phyloP scores from a whole-genome alignment of 306 rosid species.

The Quercus berberidifolia region DNA sequence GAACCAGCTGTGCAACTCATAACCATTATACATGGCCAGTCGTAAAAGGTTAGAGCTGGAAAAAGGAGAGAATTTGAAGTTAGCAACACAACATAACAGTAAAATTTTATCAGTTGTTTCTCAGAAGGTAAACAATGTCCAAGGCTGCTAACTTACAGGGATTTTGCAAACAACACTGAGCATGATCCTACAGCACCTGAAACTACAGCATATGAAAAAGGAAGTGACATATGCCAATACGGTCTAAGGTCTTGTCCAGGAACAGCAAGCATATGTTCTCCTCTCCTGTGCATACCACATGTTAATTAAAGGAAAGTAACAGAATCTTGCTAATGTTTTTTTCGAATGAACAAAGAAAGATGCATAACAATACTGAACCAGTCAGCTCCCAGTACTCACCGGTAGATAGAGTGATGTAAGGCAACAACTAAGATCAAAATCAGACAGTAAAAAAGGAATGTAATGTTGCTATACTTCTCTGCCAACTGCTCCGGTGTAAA shows the following conservation, averaged over 20 bases:
- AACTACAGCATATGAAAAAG: constrained; percentile 94
- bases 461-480: constrained; percentile 81
- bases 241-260: constrained; percentile 82
- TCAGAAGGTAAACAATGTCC: constrained; percentile 14
- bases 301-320: constrained; percentile 9
- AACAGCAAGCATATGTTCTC: constrained; percentile 61
- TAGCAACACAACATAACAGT: constrained; percentile 10
- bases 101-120: constrained; percentile 8
- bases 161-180: constrained; percentile 97
- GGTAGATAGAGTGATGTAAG: constrained; percentile 75
- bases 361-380: constrained; percentile 11
- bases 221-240: constrained; percentile 84
- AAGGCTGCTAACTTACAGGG: constrained; percentile 71
- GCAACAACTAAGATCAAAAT: constrained; percentile 71
- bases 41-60: constrained; percentile 87
- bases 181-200: constrained; percentile 98
- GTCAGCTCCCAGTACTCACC: constrained; percentile 39
- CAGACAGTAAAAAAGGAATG: constrained; percentile 84
- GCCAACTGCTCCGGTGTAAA: constrained; percentile 93
- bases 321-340: neutral
- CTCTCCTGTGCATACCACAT: constrained; percentile 61
- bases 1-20: constrained; percentile 95
- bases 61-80: constrained; percentile 15
- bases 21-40: constrained; percentile 79
- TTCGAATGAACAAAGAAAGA: neutral